Base-by-base conservation (phyloP, 192 early-diverging fungal genomes). In the Coemansia sp. region DNA sequence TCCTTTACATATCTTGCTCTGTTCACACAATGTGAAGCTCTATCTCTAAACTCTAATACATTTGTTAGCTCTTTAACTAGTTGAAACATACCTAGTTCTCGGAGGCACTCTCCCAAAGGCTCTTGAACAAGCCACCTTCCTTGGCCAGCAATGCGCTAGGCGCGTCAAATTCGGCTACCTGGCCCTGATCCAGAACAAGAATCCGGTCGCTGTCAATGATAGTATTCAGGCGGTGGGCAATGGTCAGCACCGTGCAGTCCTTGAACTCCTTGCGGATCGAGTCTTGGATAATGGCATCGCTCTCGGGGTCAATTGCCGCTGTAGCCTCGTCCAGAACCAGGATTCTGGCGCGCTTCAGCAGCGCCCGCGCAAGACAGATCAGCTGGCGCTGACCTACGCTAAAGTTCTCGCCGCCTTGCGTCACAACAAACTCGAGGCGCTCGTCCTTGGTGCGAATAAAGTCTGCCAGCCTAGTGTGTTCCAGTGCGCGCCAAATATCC, bases 361-460 rank as follows among this genome's bases (percentile, higher is more conserved):
- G 69, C 8, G 91, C 91, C 35, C 93, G 84, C 2, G 92, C 91
- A 2, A 95, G 74, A 60, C 92, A 92, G 33, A 95, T 83, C 26
- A 95, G 70, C 83, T 95, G 93, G 20, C 91, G 84, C 74, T 95
- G 92, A 1, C 93, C 93, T 31, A 85, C 85, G 23, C 88, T 89
- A 75, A 93, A 86, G 83, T 94, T 94, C 46, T 85, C 85, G 42
- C 92, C 92, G 33, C 84, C 83, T 68, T 77, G 75, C 16, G 59
- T 40, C 33, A 77, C 75, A 1, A 38, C 68, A 35, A 67, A 70
- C 26, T 79, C 77, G 9, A 73, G 68, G 9, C 67, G 64, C 20
- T 66, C 63, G 48, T 56, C 71, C 61, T 70, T 73, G 56, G 55
- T 37, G 55, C 55, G 55, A 36, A 58, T 3, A 37, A 51, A 28